phyloP scores from a whole-genome alignment of 2,329 filamentous ascomycete species.

The Colletotrichum eremochloae region DNA sequence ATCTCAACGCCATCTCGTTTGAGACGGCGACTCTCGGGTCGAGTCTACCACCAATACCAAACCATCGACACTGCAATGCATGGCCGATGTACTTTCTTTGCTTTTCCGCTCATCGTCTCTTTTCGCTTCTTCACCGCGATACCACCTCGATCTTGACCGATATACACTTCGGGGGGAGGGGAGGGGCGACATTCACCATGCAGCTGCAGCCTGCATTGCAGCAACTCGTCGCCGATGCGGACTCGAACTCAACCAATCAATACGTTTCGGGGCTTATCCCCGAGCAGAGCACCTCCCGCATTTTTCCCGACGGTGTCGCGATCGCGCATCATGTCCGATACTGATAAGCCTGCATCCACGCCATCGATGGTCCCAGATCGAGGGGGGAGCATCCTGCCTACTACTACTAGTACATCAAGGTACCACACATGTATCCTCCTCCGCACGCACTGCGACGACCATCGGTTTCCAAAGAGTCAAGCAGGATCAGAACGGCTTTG shows the following conservation, averaged over 20 bases:
- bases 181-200: constrained; percentile 11
- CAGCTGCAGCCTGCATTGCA: constrained; percentile 22
- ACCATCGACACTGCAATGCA: not conserved
- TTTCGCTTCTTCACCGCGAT: constrained; percentile 28
- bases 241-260: constrained; percentile 9
- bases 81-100: constrained; percentile 5
- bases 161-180: constrained; percentile 21
- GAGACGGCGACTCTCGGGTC: not conserved
- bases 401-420: not conserved
- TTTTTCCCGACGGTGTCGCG: constrained; percentile 23
- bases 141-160: constrained; percentile 28
- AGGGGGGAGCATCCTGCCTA: not conserved
- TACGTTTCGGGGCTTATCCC: constrained; percentile 19
- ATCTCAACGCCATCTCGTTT: not conserved
- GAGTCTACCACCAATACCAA: not conserved
- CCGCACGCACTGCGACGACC: not conserved
- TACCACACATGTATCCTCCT: not conserved
- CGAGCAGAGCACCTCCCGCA: constrained; percentile 23
- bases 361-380: constrained; percentile 15
- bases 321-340: constrained; percentile 16
- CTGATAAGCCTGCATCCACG: constrained; percentile 17
- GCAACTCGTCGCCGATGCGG: constrained; percentile 6
- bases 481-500: constrained; percentile 6
- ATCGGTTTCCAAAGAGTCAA: not conserved
- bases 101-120: constrained; percentile 37